These are phyloP conservation scores for Termitomyces sp. DNA, from an alignment of 1,284 basidiomycete species.

Conservation along the genomic window DNA sequence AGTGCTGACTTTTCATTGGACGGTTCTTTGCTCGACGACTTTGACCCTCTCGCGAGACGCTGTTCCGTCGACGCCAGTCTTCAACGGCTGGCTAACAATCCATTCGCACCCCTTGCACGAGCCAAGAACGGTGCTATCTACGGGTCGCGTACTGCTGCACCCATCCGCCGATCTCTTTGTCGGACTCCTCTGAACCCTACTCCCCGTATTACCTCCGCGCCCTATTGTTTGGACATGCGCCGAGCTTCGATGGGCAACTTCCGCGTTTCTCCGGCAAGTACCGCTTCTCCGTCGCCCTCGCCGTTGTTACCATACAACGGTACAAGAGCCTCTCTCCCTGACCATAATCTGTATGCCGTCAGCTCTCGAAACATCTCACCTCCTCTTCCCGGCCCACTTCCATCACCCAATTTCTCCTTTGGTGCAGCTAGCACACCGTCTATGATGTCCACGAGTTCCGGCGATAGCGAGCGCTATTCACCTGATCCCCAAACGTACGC, in stretches of 20 bases:
- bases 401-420: conserved; percentile 63
- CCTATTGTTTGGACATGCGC: conserved; percentile 28
- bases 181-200: conserved; percentile 23
- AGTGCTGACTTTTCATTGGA: conserved; percentile 24
- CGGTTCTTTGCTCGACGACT: conserved; percentile 30
- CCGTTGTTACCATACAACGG: conserved; percentile 35
- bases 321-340: conserved; percentile 40
- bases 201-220: conserved; percentile 23
- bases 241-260: conserved; percentile 42
- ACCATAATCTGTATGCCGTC: conserved; percentile 44
- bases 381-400: conserved; percentile 66
- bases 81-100: conserved; percentile 55
- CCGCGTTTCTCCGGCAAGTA: conserved; percentile 25
- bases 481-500: conserved; percentile 39
- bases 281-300: conserved; percentile 32
- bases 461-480: conserved; percentile 44
- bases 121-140: conserved; percentile 49
- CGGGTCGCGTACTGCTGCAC: conserved; percentile 32
- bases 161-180: conserved; percentile 25
- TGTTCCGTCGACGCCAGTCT: conserved; percentile 58
- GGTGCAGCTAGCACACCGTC: conserved; percentile 50
- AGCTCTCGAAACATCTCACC: conserved; percentile 45
- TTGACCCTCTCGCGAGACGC: conserved; percentile 43
- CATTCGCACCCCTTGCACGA: conserved; percentile 54
- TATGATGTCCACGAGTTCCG: conserved; percentile 39